Base-by-base conservation (phyloP, 176 grass and related monocot species). In the Hordeum vulgare region DNA sequence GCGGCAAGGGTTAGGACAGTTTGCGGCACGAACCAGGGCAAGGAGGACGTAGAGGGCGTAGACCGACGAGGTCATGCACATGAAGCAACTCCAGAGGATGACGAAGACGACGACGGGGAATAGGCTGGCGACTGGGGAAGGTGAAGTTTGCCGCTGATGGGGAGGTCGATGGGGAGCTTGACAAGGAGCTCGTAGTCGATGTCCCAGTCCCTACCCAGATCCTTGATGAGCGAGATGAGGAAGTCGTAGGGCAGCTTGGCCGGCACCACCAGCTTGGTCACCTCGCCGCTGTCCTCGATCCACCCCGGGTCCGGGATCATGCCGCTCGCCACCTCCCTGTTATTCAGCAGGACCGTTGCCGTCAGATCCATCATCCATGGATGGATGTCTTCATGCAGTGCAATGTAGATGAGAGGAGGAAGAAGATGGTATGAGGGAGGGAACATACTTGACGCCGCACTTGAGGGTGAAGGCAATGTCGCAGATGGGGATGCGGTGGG, bases 181-280 rank as follows among this genome's bases (percentile, higher is more conserved):
- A 97, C 95, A 1, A 59, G 11, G 24, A 97, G 79, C 39, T 73
- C 59, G 70, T 97, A 97, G 70, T 97, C 92, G 39, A 97, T 86
- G 84, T 97, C 95, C 95, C 92, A 94, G 77, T 97, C 95, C 24
- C 84, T 56, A 1, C 88, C 90, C 2, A 91, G 56, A 37, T 97
- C 95, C 83, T 76, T 89, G 18, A 86, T 61, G 37, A 94, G 0
- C 3, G 88, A 85, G 33, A 97, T 73, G 70, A 94, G 33, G 72
- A 97, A 82, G 76, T 97, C 88, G 65, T 97, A 94, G n/a, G 90
- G 90, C 78, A 97, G 81, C 87, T 91, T 94, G 49, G 94, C 87
- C 14, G 86, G 86, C 12, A 97, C 59, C 88, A 94, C 92, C 60
- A 97, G 84, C 81, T 92, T 89, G 35, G 95, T 97, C 20, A 47